These are phyloP conservation scores for Hemisphaericaspora xylanilytica DNA, from an alignment of 1,139 yeast species.

Conservation along the genomic window DNA sequence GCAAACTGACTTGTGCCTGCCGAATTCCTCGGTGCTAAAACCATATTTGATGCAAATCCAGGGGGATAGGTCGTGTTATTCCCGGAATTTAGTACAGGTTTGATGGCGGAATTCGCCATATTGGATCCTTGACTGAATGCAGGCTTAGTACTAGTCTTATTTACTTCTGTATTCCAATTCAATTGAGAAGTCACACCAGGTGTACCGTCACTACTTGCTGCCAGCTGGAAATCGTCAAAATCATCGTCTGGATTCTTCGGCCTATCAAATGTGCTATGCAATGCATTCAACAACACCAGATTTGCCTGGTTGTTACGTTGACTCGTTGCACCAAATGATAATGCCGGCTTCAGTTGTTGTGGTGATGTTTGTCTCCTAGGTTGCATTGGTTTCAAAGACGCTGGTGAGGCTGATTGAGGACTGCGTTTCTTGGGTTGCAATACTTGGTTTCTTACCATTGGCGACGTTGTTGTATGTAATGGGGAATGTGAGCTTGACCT, in stretches of 20 bases:
- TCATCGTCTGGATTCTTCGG: constrained; percentile 13
- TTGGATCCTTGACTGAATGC: background rate
- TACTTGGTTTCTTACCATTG: background rate
- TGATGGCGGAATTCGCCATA: background rate
- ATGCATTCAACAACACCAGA: constrained; percentile 20
- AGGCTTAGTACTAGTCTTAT: constrained; percentile 5
- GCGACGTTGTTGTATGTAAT: too few species aligned
- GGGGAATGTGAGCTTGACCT: constrained; percentile 3
- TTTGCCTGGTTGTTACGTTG: constrained; percentile 13
- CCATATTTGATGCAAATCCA: constrained; percentile 26
- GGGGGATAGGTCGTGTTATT: constrained; percentile 24
- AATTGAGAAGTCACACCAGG: constrained; percentile 8
- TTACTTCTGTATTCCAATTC: constrained; percentile 22
- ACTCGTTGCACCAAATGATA: constrained; percentile 27
- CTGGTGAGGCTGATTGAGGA: background rate
- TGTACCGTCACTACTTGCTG: constrained; percentile 10
- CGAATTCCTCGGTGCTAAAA: constrained; percentile 18
- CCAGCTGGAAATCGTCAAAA: constrained; percentile 34
- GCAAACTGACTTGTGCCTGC: constrained; percentile 6
- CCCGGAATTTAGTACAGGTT: constrained; percentile 3
- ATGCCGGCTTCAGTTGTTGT: constrained; percentile 7
- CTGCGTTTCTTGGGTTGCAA: background rate
- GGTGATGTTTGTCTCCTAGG: constrained; percentile 6
- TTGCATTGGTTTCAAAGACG: constrained; percentile 5
- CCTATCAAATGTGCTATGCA: constrained; percentile 20